phyloP scores from a whole-genome alignment of 2,329 filamentous ascomycete species.

The Xylaria sp. region DNA sequence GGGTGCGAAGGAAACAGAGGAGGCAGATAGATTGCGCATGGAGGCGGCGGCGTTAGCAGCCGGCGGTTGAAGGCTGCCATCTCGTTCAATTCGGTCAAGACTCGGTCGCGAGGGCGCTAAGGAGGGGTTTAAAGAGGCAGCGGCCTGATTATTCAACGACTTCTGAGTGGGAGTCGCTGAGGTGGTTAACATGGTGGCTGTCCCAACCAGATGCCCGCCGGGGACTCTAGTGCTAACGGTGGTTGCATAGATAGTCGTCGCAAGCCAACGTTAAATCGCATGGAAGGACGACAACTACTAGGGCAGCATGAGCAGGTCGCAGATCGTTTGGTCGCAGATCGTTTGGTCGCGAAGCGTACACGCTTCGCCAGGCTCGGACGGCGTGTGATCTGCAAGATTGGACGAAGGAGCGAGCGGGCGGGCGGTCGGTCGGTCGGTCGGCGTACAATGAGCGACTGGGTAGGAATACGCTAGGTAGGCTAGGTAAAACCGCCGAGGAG shows the following conservation, averaged over 20 bases:
- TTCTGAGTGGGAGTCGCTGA: slow-evolving; percentile 61
- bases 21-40: slow-evolving; percentile 57
- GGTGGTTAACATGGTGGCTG: slow-evolving; percentile 56
- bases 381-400: not conserved
- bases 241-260: slow-evolving; percentile 32
- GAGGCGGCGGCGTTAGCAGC: slow-evolving; percentile 46
- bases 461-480: not conserved
- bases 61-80: slow-evolving; percentile 57
- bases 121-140: slow-evolving; percentile 45
- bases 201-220: slow-evolving; percentile 41
- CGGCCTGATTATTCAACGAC: slow-evolving; percentile 52
- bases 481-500: too few relatives aligned
- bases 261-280: slow-evolving; percentile 13
- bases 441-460: not conserved
- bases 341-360: slow-evolving; percentile 9
- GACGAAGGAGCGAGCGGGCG: not conserved
- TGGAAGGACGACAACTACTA: slow-evolving; percentile 4
- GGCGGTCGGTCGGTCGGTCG: not conserved
- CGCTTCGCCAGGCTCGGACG: not conserved
- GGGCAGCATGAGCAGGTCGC: slow-evolving; percentile 14
- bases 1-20: slow-evolving; percentile 66
- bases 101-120: slow-evolving; percentile 50
- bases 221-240: slow-evolving; percentile 30
- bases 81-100: slow-evolving; percentile 56
- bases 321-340: not conserved